Evolutionary conservation across 1,284 basidiomycete species (phyloP).

Genomic region (Boletus holoroseus): DNA sequence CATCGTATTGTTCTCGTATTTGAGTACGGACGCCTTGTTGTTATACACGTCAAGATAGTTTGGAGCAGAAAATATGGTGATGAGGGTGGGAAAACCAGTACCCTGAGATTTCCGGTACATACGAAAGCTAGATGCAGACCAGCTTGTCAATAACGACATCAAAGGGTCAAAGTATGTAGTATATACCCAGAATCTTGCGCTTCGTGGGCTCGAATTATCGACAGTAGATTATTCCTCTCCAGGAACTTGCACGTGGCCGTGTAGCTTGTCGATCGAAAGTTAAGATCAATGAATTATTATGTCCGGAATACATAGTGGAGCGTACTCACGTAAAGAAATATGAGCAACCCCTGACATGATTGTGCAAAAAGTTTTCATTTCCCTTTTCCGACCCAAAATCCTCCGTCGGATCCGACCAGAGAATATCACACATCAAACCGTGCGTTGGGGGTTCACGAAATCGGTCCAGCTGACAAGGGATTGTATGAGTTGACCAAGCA

Average conservation of each 20-base stretch:
- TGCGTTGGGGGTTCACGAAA: constrained; percentile 93
- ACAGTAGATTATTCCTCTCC: constrained; percentile 86
- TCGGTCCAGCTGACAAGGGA: constrained; percentile 66
- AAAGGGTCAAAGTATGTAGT: not conserved
- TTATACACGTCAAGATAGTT: constrained; percentile 96
- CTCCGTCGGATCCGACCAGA: constrained; percentile 93
- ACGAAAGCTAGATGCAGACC: constrained; percentile 56
- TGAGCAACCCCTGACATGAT: constrained; percentile 88
- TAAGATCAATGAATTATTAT: constrained; percentile 2
- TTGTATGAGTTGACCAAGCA: not conserved
- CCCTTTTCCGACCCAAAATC: constrained; percentile 91
- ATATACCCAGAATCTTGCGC: constrained; percentile 88
- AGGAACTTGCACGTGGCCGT: constrained; percentile 85
- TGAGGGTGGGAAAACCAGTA: constrained; percentile 89
- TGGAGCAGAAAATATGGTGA: constrained; percentile 94
- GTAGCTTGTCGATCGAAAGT: constrained; percentile 11
- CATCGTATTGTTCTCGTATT: constrained; percentile 96
- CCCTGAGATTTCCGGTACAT: constrained; percentile 96
- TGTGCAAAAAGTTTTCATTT: constrained; percentile 81
- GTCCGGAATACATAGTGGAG: not conserved
- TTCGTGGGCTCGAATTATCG: constrained; percentile 91
- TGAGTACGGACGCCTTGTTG: constrained; percentile 94
- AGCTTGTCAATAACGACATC: not conserved
- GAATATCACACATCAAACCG: constrained; percentile 91
- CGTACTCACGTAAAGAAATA: constrained; percentile 81